Conservation (phyloP, 2,329 filamentous ascomycete species). For the Phialocephala sp. region DNA sequence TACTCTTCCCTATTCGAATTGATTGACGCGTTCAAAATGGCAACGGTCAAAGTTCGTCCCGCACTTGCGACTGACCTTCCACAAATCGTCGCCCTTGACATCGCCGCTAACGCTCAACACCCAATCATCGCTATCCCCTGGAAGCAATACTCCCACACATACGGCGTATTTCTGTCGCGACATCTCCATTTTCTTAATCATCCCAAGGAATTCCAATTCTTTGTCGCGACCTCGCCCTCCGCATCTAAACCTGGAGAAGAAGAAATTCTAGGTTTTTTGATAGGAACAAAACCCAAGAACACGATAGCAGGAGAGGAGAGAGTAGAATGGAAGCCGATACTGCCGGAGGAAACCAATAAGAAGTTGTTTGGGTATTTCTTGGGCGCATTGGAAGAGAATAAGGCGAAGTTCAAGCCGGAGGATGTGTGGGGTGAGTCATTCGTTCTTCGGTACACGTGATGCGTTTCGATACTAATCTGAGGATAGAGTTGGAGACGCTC, state of each 20-base stretch:
- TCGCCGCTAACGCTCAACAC: neutral
- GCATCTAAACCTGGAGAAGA: neutral
- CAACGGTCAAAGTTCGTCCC: neutral
- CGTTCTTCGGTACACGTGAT: neutral
- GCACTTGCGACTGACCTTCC: neutral
- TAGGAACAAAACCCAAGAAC: neutral
- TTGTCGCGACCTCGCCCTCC: neutral
- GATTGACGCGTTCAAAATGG: neutral
- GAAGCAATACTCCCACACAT: neutral
- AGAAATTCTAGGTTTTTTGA: constrained; percentile 5
- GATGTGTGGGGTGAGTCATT: neutral
- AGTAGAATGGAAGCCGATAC: constrained; percentile 10
- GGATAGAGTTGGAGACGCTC: constrained; percentile 12
- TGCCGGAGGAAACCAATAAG: constrained; percentile 9
- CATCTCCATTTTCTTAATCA: neutral
- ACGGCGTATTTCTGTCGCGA: neutral
- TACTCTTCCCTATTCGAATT: neutral
- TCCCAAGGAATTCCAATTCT: neutral
- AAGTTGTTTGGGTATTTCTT: constrained; percentile 3
- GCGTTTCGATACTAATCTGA: neutral
- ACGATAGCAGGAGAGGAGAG: neutral
- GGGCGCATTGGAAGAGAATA: neutral
- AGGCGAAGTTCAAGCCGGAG: neutral
- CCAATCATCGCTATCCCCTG: neutral
- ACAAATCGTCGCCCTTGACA: neutral